Base-by-base conservation (phyloP, 2,329 filamentous ascomycete species). In the Talaromyces sp. region DNA sequence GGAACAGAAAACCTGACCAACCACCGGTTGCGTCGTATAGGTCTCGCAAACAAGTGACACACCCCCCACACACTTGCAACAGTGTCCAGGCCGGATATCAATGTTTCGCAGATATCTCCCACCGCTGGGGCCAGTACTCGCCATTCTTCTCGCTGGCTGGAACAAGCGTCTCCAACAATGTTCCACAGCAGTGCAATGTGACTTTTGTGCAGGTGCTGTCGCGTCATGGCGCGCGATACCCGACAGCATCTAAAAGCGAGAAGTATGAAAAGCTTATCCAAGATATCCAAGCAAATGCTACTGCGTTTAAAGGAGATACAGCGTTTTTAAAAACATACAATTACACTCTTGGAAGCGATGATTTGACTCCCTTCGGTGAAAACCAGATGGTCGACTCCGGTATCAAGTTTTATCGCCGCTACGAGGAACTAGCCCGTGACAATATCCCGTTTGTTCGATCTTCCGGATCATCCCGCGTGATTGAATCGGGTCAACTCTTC, bases 101-200 rank as follows among this genome's bases (percentile, higher is more conserved):
- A 57, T 91, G 88, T 71, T 78, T 80, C 43, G 72, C 81, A 3
- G 69, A 81, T 29, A 80, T 87, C 40, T 84, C 85, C 1, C 87
- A 85, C 60, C 81, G 79, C 50, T 96, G 91, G 90, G 92, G 91
- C 51, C 91, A 93, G 70, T 96, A 96, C 71, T 88, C 90, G 16
- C 90, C 91, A 2, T 95, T 86, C 75, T 96, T 89, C 73, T 82
- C 86, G 1, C 86, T 92, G 0, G 56, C 56, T 1, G 49, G 59
- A 3, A 81, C 86, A 6, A 77, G 83, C 2, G 83, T 90, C 46
- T 77, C 84, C 14, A 63, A 79, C 6, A 76, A 77, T 7, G 75
- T 88, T 1, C 91, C 91, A 0, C 61, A 76, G 0, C 79, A 77
- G n/a, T 97, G 92, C 73, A 76, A 82, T 11, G 75, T 93, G 62